phyloP scores from a whole-genome alignment of 2,329 filamentous ascomycete species.

The Drechmeria coniospora region DNA sequence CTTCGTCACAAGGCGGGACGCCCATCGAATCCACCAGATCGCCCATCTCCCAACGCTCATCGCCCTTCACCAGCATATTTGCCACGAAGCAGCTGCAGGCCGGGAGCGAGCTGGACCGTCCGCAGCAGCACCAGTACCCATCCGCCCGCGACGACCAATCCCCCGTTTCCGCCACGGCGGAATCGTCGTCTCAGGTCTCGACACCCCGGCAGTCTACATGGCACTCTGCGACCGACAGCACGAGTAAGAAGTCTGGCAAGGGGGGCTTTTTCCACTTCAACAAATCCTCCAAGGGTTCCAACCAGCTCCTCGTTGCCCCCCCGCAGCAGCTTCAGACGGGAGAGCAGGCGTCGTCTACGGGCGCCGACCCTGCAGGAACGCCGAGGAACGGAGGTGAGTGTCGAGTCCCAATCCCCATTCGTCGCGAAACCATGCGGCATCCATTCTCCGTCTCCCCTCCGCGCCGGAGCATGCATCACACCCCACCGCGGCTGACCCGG shows the following conservation, averaged over 20 bases:
- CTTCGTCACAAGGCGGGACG: constrained; percentile 11
- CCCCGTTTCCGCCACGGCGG: constrained; percentile 11
- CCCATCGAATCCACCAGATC: constrained; percentile 23
- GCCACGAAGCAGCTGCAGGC: constrained; percentile 16
- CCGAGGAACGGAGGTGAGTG: constrained; percentile 19
- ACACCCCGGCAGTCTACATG: constrained; percentile 8
- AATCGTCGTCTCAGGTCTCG: constrained; percentile 8
- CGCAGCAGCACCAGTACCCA: constrained; percentile 11
- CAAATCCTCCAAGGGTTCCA: constrained; percentile 27
- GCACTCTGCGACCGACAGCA: constrained; percentile 12
- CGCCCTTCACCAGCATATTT: constrained; percentile 27
- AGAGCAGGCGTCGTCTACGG: constrained; percentile 23
- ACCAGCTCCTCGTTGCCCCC: constrained; percentile 12
- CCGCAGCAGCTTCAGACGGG: constrained; percentile 17
- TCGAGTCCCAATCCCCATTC: neutral
- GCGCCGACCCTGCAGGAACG: constrained; percentile 14
- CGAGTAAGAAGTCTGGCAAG: constrained; percentile 27
- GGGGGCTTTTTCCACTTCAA: constrained; percentile 36
- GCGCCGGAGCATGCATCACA: too few species aligned
- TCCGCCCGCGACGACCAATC: constrained; percentile 11
- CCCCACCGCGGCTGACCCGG: too few species aligned
- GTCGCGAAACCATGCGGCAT: too few species aligned
- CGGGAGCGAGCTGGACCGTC: constrained; percentile 10
- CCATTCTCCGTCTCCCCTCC: too few species aligned
- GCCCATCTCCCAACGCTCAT: constrained; percentile 28